phyloP scores from a whole-genome alignment of 1,284 basidiomycete species.

The Rhizoctonia solani region DNA sequence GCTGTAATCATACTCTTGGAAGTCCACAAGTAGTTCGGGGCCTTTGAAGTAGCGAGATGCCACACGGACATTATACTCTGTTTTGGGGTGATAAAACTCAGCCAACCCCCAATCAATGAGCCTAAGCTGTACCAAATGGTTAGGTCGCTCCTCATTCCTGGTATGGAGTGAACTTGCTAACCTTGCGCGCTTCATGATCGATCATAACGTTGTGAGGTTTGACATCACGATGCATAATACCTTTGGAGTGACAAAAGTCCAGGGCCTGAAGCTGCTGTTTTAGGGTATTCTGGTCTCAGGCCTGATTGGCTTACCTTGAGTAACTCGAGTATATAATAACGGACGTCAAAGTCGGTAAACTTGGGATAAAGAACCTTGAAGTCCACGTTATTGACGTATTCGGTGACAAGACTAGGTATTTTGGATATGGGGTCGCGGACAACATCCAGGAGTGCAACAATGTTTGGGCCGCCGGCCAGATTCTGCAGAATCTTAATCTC shows the following conservation, averaged over 20 bases:
- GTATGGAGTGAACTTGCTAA: slow-evolving; percentile 45
- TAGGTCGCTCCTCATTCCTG: not conserved
- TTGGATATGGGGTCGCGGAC: slow-evolving; percentile 93
- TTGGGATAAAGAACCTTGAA: slow-evolving; percentile 97
- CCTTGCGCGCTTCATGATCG: slow-evolving; percentile 95
- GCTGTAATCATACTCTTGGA: slow-evolving; percentile 97
- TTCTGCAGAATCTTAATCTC: slow-evolving; percentile 99
- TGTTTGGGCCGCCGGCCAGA: slow-evolving; percentile 91
- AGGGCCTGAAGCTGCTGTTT: slow-evolving; percentile 63
- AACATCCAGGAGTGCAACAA: slow-evolving; percentile 86
- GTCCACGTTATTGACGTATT: slow-evolving; percentile 98
- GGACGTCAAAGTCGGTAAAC: slow-evolving; percentile 93
- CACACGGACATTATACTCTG: slow-evolving; percentile 97
- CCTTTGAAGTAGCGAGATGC: slow-evolving; percentile 98
- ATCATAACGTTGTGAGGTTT: slow-evolving; percentile 99
- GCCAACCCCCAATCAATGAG: slow-evolving; percentile 99
- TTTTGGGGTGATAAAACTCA: slow-evolving; percentile 98
- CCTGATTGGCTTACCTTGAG: slow-evolving; percentile 68
- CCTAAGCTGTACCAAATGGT: slow-evolving; percentile 62
- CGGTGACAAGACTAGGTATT: slow-evolving; percentile 97
- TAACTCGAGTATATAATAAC: slow-evolving; percentile 96
- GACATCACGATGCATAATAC: slow-evolving; percentile 99
- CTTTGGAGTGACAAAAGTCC: slow-evolving; percentile 97
- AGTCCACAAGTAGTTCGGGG: slow-evolving; percentile 95
- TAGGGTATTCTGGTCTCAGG: not conserved